Evolutionary conservation across 2,329 filamentous ascomycete species (phyloP).

Genomic region (Alternaria sp.): DNA sequence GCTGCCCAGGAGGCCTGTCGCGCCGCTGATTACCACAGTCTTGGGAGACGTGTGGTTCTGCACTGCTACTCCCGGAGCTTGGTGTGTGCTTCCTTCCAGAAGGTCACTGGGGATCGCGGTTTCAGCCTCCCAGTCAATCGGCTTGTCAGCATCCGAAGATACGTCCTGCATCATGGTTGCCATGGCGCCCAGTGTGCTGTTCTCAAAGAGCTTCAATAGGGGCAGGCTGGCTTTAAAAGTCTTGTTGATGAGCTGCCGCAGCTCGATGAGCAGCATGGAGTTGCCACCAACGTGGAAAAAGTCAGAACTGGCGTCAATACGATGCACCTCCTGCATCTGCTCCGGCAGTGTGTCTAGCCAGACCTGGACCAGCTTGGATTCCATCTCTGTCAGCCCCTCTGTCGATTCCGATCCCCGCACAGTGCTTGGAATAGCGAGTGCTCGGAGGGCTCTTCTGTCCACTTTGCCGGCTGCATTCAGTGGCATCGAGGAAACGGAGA

Average conservation of each 20-base stretch:
- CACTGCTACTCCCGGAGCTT: neutral
- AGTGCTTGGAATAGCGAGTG: neutral
- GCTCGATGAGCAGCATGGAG: slow-evolving; percentile 50
- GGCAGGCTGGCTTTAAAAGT: slow-evolving; percentile 39
- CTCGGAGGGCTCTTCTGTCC: slow-evolving; percentile 19
- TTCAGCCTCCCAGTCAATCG: slow-evolving; percentile 52
- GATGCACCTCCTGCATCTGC: neutral
- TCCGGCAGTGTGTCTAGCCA: slow-evolving; percentile 18
- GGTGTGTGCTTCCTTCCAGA: neutral
- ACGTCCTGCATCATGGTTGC: slow-evolving; percentile 25
- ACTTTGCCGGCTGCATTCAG: slow-evolving; percentile 12
- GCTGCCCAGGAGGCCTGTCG: neutral
- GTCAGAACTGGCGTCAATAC: slow-evolving; percentile 30
- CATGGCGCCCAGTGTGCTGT: slow-evolving; percentile 51
- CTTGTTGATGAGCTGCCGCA: slow-evolving; percentile 46
- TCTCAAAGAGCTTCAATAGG: slow-evolving; percentile 49
- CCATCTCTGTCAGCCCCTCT: neutral
- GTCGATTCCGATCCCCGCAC: neutral
- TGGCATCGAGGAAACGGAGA: slow-evolving; percentile 16
- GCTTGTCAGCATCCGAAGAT: neutral
- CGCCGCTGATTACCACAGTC: neutral
- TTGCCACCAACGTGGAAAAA: slow-evolving; percentile 55
- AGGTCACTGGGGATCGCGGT: slow-evolving; percentile 15
- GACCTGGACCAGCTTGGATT: neutral
- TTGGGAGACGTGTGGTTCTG: neutral